Base-by-base conservation (phyloP, 768 basidiomycete genomes). In the Boletus sp. region DNA sequence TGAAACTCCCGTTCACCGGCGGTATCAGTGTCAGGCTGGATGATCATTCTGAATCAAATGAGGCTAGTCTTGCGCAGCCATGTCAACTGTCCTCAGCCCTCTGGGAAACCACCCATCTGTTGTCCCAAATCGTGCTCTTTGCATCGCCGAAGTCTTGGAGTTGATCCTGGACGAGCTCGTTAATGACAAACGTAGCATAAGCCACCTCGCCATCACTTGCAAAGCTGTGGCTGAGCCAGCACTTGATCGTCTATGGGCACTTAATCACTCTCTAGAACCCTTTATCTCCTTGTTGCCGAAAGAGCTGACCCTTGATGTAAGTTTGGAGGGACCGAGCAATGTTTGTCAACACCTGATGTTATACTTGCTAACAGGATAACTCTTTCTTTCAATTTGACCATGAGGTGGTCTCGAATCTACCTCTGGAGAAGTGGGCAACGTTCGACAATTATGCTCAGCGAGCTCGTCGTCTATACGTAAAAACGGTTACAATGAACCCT, bases 401-500 rank as follows among this genome's bases (percentile, higher is more conserved):
- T 7, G 18, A 36, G 1, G 12, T 12, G 4, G 40, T 58, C 39
- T 54, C 40, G 11, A 57, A 50, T 42, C 33, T 68, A 7, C 39
- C 58, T 36, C 32, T 32, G 1, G 53, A 63, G 24, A 60, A 55
- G 15, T 67, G 66, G 66, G 61, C 47, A 5, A 24, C 54, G 1
- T 67, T 67, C 33, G 66, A 67, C 49, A 66, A 56, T 33, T 69
- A 67, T 15, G 64, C 66, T 29, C 55, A 30, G 28, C 64, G 66
- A 1, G 57, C 61, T 36, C 56, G 67, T 10, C 58, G 54, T 55
- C 44, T 69, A 41, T 67, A 67, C 48, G 64, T 41, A n/a, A 69
- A 61, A 49, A 68, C 67, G 4, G 66, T 67, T 1, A 67, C 67
- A 35, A 68, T 58, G 66, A 61, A 45, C 33, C 66, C 67, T 8